phyloP scores from a whole-genome alignment of 345 rosid genomes.

The Punica granatum region DNA sequence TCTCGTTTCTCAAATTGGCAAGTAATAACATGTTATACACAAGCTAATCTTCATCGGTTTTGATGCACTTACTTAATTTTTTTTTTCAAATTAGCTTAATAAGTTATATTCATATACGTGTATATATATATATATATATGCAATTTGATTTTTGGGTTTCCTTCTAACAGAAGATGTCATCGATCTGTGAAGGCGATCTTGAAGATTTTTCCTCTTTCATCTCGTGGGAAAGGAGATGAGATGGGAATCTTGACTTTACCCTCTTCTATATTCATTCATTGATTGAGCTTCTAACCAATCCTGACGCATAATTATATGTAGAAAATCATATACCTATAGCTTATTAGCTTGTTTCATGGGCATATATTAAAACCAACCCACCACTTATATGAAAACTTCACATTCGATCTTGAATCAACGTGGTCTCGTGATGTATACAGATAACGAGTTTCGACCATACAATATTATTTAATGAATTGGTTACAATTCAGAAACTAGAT shows the following conservation, averaged over 20 bases:
- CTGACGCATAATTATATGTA: background rate
- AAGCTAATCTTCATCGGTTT: background rate
- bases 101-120: no score
- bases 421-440: no score
- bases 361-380: conserved; percentile 13
- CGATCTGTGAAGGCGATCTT: conserved; percentile 5
- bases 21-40: background rate
- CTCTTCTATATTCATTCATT: background rate
- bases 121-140: background rate
- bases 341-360: conserved; percentile 23
- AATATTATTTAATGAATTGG: no score
- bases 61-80: background rate
- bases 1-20: conserved; percentile 20
- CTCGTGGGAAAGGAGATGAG: conserved; percentile 3
- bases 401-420: no score
- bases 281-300: background rate
- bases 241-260: conserved; percentile 34
- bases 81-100: background rate
- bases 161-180: conserved; percentile 17
- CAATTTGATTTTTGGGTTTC: background rate
- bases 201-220: conserved; percentile 8
- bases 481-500: no score
- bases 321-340: no score
- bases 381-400: no score
- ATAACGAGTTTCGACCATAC: no score